A percentile compares a stretch with the other conserved stretches of the same genome.
phyloP scores from a whole-genome alignment of 2,329 filamentous ascomycete species.

The Lecanicillium sp. region DNA sequence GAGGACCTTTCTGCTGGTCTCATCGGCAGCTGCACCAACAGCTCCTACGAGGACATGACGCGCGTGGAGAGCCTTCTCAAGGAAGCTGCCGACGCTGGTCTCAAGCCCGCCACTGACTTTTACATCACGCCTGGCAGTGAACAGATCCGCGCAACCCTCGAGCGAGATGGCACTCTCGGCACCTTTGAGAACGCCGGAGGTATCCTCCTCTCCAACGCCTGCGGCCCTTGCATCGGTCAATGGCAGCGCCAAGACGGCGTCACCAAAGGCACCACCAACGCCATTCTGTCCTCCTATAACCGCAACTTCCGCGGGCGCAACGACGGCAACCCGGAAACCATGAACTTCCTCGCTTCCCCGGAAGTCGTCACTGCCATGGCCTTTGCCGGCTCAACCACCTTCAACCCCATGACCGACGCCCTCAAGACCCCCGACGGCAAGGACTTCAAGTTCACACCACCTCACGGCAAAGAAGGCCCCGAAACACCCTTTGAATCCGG shows the following conservation, averaged over 20 bases:
- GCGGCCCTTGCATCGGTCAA: conserved; percentile 87
- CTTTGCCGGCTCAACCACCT: conserved; percentile 85
- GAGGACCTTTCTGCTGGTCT: conserved; percentile 83
- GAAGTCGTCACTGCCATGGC: conserved; percentile 96
- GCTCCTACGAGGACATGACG: conserved; percentile 98
- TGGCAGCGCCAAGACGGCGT: conserved; percentile 89
- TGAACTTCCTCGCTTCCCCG: conserved; percentile 97
- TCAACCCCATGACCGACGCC: conserved; percentile 89
- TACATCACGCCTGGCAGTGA: conserved; percentile 96
- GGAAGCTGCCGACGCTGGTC: conserved; percentile 79
- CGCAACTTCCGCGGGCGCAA: conserved; percentile 96
- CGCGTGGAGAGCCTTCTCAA: conserved; percentile 87
- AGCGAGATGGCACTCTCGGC: conserved; percentile 76
- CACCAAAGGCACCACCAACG: conserved; percentile 77
- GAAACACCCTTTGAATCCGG: conserved; percentile 65
- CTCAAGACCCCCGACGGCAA: conserved; percentile 72
- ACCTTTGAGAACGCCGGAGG: conserved; percentile 84
- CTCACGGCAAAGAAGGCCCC: conserved; percentile 59
- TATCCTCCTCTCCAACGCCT: conserved; percentile 87
- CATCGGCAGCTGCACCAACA: conserved; percentile 98
- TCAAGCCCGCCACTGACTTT: conserved; percentile 84
- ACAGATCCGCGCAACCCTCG: conserved; percentile 90
- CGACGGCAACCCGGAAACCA: conserved; percentile 90
- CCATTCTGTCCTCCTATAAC: conserved; percentile 96
- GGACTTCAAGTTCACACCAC: conserved; percentile 78